Base-by-base conservation (phyloP, 441 rosid genomes). In the Croton setiger region DNA sequence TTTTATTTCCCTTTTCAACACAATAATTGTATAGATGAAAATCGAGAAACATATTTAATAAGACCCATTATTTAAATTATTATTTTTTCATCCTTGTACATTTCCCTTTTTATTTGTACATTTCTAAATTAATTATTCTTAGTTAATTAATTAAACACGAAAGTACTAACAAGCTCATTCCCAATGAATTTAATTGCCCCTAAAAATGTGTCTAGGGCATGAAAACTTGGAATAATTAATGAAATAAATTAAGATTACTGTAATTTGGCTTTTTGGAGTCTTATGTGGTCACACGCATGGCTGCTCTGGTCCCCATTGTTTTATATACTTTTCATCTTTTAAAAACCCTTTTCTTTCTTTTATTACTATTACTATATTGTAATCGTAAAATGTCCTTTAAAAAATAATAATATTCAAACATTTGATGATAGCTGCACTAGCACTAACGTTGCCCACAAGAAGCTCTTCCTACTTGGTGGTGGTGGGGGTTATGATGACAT, bases 231-330 rank as follows among this genome's bases (percentile, higher is more conserved):
- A 21, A 37, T 18, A 17, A 17, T 49, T 39, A n/a, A 17, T 49
- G 3, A 15, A 49, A 4, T 39, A 39, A 39, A 7, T 39, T 5
- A 15, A 4, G 41, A 17, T 31, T 14, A 63, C 13, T 31, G 18
- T 12, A 14, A 51, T 35, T 65, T 51, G 18, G 69, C 3, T 53
- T 54, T 61, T 55, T 27, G 10, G 21, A 41, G 57, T 18, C 47
- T 54, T 31, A 74, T 75, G 74, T 82, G 79, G 83, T 82, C 85
- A 81, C 95, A 88, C 88, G 96, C 96, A 84, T 89, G 96, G 90
- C 75, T 82, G 76, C 86, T 64, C 74, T 76, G 82, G 92, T 80
- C 85, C 87, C 90, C 89, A 81, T 60, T 72, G 23, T 71, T 73
- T 65, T 71, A 60, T 76, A 67, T 61, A 77, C 84, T 79, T 80